A percentile compares a stretch with the other conserved stretches of the same genome.
Evolutionary conservation across 179 eudicot species (phyloP).

Genomic region (Amaranthus tricolor): DNA sequence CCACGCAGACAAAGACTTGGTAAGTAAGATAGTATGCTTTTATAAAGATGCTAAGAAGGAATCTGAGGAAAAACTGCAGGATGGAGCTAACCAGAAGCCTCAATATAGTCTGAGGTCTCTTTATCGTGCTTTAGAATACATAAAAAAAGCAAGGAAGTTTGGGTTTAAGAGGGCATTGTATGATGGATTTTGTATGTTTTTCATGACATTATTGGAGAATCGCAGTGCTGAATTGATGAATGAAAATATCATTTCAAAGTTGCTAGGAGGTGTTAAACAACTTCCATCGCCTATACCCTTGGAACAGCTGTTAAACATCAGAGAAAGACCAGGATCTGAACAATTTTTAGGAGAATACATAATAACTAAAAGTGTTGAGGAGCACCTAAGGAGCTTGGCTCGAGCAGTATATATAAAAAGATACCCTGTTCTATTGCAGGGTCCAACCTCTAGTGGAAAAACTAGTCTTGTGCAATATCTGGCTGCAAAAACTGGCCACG

Average conservation of each 20-base stretch:
- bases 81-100: conserved; percentile 99
- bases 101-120: conserved; percentile 97
- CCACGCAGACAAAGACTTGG: conserved; percentile 38
- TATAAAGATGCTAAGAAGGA: conserved; percentile 85
- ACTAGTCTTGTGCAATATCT: conserved; percentile 96
- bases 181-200: conserved; percentile 97
- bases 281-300: conserved; percentile 46
- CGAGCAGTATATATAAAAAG: conserved; percentile 74
- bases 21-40: conserved; percentile 58
- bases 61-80: conserved; percentile 83
- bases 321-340: conserved; percentile 34
- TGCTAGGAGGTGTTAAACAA: conserved; percentile 50
- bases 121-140: conserved; percentile 87
- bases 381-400: conserved; percentile 72
- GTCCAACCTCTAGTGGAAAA: conserved; percentile 99
- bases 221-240: conserved; percentile 70
- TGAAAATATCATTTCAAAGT: conserved; percentile 39
- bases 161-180: conserved; percentile 64
- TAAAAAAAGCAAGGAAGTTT: conserved; percentile 49
- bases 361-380: conserved; percentile 68
- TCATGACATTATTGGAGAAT: conserved; percentile 67
- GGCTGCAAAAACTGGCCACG: conserved; percentile 86
- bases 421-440: conserved; percentile 97
- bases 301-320: conserved; percentile 39
- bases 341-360: conserved; percentile 57